A percentile compares a stretch with the other conserved stretches of the same genome.
These are phyloP conservation scores for Phytophthora sojae DNA, from an alignment of 352 stramenopile genomes.

Conservation along the genomic window DNA sequence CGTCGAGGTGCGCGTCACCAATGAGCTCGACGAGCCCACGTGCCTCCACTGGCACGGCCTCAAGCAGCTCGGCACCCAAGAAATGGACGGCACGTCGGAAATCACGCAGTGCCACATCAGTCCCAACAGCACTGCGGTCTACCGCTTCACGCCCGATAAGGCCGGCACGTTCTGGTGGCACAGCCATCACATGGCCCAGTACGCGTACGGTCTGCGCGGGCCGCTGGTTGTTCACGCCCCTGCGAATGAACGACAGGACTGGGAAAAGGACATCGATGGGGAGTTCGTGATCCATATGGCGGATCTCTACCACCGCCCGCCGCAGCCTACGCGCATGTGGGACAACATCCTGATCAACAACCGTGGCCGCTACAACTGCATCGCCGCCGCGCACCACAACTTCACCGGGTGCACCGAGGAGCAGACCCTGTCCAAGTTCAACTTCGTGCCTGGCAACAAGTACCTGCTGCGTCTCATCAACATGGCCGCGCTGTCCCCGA, in stretches of 20 bases:
- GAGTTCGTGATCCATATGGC: constrained; percentile 42
- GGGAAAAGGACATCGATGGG: constrained; percentile 31
- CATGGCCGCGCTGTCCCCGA: constrained; percentile 41
- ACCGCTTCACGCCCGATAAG: background rate
- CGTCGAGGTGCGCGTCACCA: background rate
- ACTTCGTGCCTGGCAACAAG: constrained; percentile 37
- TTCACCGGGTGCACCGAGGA: constrained; percentile 27
- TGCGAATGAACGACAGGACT: constrained; percentile 13
- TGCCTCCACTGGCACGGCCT: background rate
- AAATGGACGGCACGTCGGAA: background rate
- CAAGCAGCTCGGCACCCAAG: background rate
- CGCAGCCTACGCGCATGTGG: constrained; percentile 26
- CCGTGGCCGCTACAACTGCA: constrained; percentile 48
- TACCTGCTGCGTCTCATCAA: constrained; percentile 53
- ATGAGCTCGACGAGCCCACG: background rate
- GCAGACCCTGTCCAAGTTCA: constrained; percentile 34
- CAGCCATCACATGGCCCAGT: background rate
- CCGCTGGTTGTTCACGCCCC: constrained; percentile 42
- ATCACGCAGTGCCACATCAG: background rate
- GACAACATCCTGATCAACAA: constrained; percentile 53
- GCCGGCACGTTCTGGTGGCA: background rate
- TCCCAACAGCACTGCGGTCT: background rate
- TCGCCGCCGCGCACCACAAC: constrained; percentile 17
- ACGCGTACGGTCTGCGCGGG: constrained; percentile 33
- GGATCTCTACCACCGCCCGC: constrained; percentile 41